Base-by-base conservation (phyloP, 805 yeast genomes). In the Jamesozyma lodderae region DNA sequence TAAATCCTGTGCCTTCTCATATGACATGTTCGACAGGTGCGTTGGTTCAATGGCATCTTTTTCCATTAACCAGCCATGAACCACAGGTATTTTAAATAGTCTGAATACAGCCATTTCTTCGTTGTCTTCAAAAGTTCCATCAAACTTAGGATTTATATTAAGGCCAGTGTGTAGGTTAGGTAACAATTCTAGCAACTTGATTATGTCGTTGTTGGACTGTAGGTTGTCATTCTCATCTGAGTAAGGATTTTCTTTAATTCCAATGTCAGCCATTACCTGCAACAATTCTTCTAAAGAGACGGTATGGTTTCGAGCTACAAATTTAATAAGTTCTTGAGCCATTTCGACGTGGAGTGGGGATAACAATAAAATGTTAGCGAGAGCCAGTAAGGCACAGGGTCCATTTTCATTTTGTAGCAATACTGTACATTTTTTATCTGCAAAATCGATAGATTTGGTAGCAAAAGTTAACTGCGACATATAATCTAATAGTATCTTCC, bases 321-420 rank as follows among this genome's bases (percentile, higher is more conserved):
- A 46, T 4, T 52, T 55, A 1, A 57, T 55, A 33, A 66, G 20
- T 18, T 38, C 28, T 15, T 22, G 15, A 2, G 51, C 41, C 9
- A 51, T 52, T 24, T 50, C 48, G 1, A 50, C 50, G 25, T 49
- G 53, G 9, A 51, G 45, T 17, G 67, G 65, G 5, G 73, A 61
- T n/a, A 86, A 59, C 3, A 84, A 54, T 13, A 87, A 55, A 0
- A 84, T 69, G 54, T 87, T 87, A 35, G 77, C 72, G 30, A 87
- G 62, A 0, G 95, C 87, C 9, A 88, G 69, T 31, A 87, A 59
- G 2, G 95, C 94, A 54, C 96, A 87, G 0, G 96, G 95, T 0
- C 96, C 96, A 52, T 87, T 88, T 37, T 63, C 68, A 45, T 84
- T 83, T 62, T 87, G 96, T 18, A 84, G 59, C 3, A 87, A 62